Base-by-base conservation (phyloP, 2,329 filamentous ascomycete species). In the Diaporthe nobilis region DNA sequence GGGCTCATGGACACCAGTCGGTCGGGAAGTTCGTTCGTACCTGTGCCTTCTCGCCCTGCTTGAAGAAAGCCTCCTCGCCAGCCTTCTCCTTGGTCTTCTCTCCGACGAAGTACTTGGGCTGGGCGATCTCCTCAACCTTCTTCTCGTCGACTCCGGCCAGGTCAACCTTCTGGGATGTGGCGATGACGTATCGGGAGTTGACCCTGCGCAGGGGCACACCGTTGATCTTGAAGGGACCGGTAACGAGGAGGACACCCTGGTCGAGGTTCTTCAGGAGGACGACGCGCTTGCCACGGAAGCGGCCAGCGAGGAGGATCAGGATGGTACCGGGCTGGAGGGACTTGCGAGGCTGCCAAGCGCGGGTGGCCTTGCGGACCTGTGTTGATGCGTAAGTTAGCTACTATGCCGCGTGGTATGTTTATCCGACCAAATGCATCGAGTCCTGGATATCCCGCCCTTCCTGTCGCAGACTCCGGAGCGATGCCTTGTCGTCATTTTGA, bases 211-310 rank as follows among this genome's bases (percentile, higher is more conserved):
- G 94, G 82, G 97, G 97, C 81, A 99, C 97, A 88, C 97, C 97
- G 91, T 99, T 99, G 90, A 99, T 94, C 94, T 98, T 99, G 94
- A 98, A 99, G 86, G 97, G 97, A 84, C 97, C 97, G 86, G 97
- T 99, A 84, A 99, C 95, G 87, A 99, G 95, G 87, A 99, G 95
- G 81, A 98, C 95, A 90, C 97, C 97, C 91, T 98, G 95, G 86
- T 95, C 91, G 85, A 99, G 96, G 88, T 94, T 92, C 93, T 98
- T 98, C 87, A 99, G 94, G 89, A 98, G 95, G 85, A 99, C 92
- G 85, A 99, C 97, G 87, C 97, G 97, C 95, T 99, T 99, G 92
- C 97, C 97, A 85, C 97, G 96, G 95, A 98, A 99, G 86, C 97
- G 97, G 85, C 97, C 97, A 87, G 97, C 97, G 86, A 99, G 95